Conservation (phyloP, 2,329 filamentous ascomycete species). For the Trichophyton benhamiae region DNA sequence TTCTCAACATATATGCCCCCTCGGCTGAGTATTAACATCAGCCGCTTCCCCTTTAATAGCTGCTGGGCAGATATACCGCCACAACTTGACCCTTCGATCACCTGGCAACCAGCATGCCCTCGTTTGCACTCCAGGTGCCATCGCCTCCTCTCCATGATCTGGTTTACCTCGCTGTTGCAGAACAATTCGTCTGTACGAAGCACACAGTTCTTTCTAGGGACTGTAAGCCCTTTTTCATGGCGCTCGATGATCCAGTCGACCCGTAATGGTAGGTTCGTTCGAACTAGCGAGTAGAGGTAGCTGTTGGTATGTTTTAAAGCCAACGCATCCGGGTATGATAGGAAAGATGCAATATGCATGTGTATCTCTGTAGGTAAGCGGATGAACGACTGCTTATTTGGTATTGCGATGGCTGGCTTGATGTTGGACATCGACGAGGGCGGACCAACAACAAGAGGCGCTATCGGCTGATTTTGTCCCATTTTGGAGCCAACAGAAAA, state of each 20-base stretch:
- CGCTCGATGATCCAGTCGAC: constrained; percentile 58
- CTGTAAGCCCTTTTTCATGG: constrained; percentile 50
- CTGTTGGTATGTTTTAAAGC: constrained; percentile 55
- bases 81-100: constrained; percentile 25
- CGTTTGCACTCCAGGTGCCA: constrained; percentile 29
- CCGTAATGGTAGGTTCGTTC: constrained; percentile 54
- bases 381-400: constrained; percentile 26
- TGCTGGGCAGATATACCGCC: constrained; percentile 1
- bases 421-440: neutral
- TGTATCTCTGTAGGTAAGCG: constrained; percentile 56
- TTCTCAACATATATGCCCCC: constrained; percentile 3
- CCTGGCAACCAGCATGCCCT: constrained; percentile 23
- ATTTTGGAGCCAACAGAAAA: neutral
- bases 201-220: constrained; percentile 42
- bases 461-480: neutral
- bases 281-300: constrained; percentile 52
- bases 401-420: neutral
- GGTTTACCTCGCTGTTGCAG: constrained; percentile 29
- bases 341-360: constrained; percentile 45
- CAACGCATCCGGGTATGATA: constrained; percentile 59
- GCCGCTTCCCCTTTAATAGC: neutral
- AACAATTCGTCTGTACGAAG: constrained; percentile 33
- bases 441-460: neutral
- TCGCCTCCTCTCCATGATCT: constrained; percentile 32
- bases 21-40: constrained; percentile 3